Evolutionary conservation across 805 yeast species (phyloP).

Genomic region (Wickerhamiella azymoides): DNA sequence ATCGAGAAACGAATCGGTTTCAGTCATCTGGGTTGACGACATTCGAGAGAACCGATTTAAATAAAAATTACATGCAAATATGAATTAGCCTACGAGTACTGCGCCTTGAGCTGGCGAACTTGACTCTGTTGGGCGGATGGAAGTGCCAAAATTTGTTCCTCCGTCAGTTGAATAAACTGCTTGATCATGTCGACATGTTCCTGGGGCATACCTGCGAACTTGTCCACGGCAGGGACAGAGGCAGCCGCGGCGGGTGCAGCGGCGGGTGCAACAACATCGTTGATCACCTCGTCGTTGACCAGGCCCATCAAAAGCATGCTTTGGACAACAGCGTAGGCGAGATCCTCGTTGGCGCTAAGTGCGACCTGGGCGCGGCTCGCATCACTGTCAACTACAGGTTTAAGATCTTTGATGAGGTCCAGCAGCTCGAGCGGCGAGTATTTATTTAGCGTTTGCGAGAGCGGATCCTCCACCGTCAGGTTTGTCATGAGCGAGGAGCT

Average conservation of each 20-base stretch:
- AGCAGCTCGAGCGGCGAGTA: slow-evolving; percentile 37
- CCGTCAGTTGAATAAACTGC: slow-evolving; percentile 36
- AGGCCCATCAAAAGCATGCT: slow-evolving; percentile 34
- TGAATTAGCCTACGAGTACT: slow-evolving; percentile 13
- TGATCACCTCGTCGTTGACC: slow-evolving; percentile 21
- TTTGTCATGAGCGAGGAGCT: slow-evolving; percentile 5
- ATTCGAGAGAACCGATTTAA: neutral
- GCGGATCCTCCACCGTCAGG: slow-evolving; percentile 23
- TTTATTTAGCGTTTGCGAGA: slow-evolving; percentile 36
- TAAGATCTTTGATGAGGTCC: slow-evolving; percentile 40
- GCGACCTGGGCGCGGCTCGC: slow-evolving; percentile 48
- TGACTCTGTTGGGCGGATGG: slow-evolving; percentile 35
- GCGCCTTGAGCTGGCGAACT: slow-evolving; percentile 13
- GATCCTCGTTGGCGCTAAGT: slow-evolving; percentile 55
- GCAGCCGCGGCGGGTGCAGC: slow-evolving; percentile 6
- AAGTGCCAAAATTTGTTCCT: slow-evolving; percentile 34
- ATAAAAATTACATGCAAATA: neutral
- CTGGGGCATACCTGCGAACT: slow-evolving; percentile 20
- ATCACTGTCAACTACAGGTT: slow-evolving; percentile 41
- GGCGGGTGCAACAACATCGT: slow-evolving; percentile 14
- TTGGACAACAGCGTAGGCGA: slow-evolving; percentile 67
- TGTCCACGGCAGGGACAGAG: slow-evolving; percentile 6
- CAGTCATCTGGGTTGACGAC: neutral
- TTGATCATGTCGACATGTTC: slow-evolving; percentile 35
- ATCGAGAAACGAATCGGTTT: slow-evolving; percentile 8